Base-by-base conservation (phyloP, 202 grass and related monocot genomes). In the Hordeum pubiflorum region DNA sequence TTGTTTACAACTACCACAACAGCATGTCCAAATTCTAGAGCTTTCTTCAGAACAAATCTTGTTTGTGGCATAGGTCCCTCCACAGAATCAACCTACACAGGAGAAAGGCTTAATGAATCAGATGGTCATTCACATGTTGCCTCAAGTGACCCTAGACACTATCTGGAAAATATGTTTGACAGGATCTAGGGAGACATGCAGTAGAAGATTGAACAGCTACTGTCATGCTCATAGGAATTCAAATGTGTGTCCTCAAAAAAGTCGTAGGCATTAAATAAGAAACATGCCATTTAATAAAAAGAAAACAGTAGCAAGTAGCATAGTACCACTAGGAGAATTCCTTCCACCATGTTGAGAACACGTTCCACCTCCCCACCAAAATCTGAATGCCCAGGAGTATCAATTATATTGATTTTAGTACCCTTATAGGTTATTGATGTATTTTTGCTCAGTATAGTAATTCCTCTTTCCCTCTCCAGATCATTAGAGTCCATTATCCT, bases 401-500 rank as follows among this genome's bases (percentile, higher is more conserved):
- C 95, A 75, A 98, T 98, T 58, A 98, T 94, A 71, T 98, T 98
- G 43, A 98, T 94, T 84, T 98, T 98, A 80, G 90, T 95, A 38
- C 88, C 92, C 83, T 98, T 98, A 78, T 94, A 98, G 46, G 90
- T 93, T 82, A 98, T 98, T 54, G 95, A 98, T 64, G 95, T 98
- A 62, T 98, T 98, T 90, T 98, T 98, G 88, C 95, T 98, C 69
- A 98, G 92, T 76, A 98, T 98, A 29, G 95, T 98, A 65, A 98
- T 98, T 76, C 95, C 95, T 82, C 95, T 93, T 83, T 97, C 92
- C 81, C 95, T 84, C 40, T 98, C 95, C 55, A 98, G 83, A 86
- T 98, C 95, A 71, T 98, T 98, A 24, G 95, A 98, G 64, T 98
- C 95, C 95, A 98, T 98, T 85, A 98, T 98, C 72, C 95, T 91